These are phyloP conservation scores for Arthrobotrys pseudoclavata DNA, from an alignment of 2,329 filamentous ascomycete species.

Conservation along the genomic window DNA sequence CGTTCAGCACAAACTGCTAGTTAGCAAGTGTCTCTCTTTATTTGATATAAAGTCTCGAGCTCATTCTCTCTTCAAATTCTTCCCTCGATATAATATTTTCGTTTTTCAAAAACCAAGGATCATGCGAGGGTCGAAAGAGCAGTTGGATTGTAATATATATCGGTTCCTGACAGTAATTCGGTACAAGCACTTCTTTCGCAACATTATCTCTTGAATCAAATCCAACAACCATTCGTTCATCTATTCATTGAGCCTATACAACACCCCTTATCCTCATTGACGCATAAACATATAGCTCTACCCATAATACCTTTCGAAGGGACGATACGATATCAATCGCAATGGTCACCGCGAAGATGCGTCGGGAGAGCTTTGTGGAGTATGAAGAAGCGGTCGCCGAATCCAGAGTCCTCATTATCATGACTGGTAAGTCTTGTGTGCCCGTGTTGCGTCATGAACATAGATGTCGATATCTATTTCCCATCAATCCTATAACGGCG, in stretches of 20 bases:
- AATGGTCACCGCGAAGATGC: constrained; percentile 54
- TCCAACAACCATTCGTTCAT: background rate
- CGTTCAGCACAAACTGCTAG: constrained; percentile 1
- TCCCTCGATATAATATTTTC: background rate
- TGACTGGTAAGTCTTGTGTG: constrained; percentile 73
- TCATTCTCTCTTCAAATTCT: constrained; percentile 3
- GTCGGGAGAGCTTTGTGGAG: constrained; percentile 52
- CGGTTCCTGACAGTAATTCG: constrained; percentile 39
- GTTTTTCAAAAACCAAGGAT: constrained; percentile 19
- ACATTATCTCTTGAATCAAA: constrained; percentile 41
- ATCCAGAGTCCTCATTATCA: constrained; percentile 87
- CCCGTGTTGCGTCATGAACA: constrained; percentile 37
- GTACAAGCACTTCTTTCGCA: constrained; percentile 47
- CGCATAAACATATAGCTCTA: constrained; percentile 9
- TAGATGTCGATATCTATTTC: background rate
- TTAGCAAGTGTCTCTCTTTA: constrained; percentile 5
- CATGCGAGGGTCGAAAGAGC: constrained; percentile 38
- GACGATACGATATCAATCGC: background rate
- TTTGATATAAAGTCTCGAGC: constrained; percentile 51
- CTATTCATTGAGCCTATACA: background rate
- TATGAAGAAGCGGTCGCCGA: constrained; percentile 68
- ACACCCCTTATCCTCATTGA: background rate
- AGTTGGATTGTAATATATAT: constrained; percentile 44
- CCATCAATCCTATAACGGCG: background rate
- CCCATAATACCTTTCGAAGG: constrained; percentile 4